Evolutionary conservation across 192 early-diverging fungal species (phyloP).

Genomic region (Dispira parvispora): DNA sequence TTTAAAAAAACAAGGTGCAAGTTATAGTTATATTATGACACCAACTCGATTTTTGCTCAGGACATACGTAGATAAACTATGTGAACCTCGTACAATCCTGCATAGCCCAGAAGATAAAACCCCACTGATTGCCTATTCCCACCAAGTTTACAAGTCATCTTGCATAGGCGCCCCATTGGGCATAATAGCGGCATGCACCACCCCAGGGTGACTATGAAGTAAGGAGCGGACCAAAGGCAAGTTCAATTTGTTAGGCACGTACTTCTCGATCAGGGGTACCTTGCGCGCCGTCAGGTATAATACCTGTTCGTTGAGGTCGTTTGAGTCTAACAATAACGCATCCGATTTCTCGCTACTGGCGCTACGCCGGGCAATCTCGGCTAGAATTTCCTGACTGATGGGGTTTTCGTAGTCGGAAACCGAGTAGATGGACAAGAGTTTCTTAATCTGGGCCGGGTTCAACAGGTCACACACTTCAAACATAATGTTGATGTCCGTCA

Average conservation of each 20-base stretch:
- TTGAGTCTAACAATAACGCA: conserved; percentile 73
- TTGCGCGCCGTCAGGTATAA: conserved; percentile 42
- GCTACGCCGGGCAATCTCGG: conserved; percentile 72
- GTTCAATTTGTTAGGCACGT: conserved; percentile 48
- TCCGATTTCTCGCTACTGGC: conserved; percentile 79
- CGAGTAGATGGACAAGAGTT: conserved; percentile 86
- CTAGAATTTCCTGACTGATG: conserved; percentile 74
- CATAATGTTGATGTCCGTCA: conserved; percentile 90
- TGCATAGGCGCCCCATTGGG: conserved; percentile 11
- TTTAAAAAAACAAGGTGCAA: too few relatives aligned
- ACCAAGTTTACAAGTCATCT: neutral
- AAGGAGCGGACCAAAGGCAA: conserved; percentile 17
- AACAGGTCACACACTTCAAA: conserved; percentile 97
- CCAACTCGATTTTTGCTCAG: too few relatives aligned
- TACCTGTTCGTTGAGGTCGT: conserved; percentile 34
- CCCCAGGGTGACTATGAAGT: conserved; percentile 10
- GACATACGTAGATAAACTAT: too few relatives aligned
- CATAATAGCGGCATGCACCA: conserved; percentile 9
- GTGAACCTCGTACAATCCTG: too few relatives aligned
- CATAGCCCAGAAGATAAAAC: too few relatives aligned
- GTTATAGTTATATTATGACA: too few relatives aligned
- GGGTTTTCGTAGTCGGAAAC: conserved; percentile 91
- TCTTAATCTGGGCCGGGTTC: conserved; percentile 93
- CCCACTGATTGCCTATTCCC: too few relatives aligned
- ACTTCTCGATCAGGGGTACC: conserved; percentile 52